These are phyloP conservation scores for Oenanthe sinensis DNA, from an alignment of 129 eudicot species.

Conservation along the genomic window DNA sequence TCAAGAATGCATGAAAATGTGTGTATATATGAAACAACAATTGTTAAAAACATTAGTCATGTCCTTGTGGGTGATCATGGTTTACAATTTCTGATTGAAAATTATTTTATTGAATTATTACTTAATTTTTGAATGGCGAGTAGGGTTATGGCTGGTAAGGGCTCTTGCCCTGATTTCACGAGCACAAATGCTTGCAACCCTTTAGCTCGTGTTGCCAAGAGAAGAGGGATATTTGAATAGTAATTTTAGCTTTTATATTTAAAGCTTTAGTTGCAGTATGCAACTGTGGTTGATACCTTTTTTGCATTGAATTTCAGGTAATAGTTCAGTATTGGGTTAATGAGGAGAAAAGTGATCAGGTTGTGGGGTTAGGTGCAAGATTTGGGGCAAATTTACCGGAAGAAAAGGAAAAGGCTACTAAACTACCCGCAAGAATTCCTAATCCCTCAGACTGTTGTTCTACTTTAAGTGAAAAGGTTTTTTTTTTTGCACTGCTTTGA, in stretches of 20 bases:
- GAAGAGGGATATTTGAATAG: background rate
- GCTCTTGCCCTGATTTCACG: background rate
- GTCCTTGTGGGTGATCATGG: background rate
- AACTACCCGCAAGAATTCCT: slow-evolving; percentile 29
- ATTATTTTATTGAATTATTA: background rate
- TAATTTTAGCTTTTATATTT: background rate
- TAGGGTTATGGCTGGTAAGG: background rate
- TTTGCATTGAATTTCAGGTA: slow-evolving; percentile 33
- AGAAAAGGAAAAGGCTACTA: slow-evolving; percentile 28
- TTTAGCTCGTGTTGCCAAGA: background rate
- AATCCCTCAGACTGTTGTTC: slow-evolving; percentile 62
- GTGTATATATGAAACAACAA: background rate
- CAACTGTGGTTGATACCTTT: slow-evolving; percentile 1
- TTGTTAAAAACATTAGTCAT: background rate
- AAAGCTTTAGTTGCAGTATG: background rate
- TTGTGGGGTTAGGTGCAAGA: slow-evolving; percentile 54
- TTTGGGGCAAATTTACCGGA: slow-evolving; percentile 48
- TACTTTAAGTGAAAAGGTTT: slow-evolving; percentile 47
- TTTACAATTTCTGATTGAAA: background rate
- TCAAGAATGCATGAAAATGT: background rate
- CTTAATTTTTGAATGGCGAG: background rate
- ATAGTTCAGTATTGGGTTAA: slow-evolving; percentile 42
- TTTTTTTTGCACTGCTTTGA: background rate
- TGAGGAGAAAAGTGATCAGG: slow-evolving; percentile 40
- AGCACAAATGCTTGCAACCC: background rate